Percentiles rank a stretch among this genome's conserved stretches.
Conservation (phyloP, 2,329 filamentous ascomycete species). For the Tolypocladium ophioglossoides region DNA sequence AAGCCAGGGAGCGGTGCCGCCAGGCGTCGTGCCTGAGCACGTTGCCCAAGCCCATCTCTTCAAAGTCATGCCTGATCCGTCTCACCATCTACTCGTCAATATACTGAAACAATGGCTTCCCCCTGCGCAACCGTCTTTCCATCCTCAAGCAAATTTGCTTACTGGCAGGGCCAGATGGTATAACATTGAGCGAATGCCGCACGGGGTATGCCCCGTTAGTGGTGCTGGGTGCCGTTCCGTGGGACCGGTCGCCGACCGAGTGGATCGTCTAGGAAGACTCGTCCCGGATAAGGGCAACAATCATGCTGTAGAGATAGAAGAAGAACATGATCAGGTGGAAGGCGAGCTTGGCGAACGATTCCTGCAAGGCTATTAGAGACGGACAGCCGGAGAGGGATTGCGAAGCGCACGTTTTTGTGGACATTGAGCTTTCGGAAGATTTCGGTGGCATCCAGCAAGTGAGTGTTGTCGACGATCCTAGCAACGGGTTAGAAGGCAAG, state of each 20-base stretch:
- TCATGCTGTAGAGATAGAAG: conserved; percentile 99
- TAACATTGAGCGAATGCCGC: background rate
- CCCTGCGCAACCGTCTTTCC: background rate
- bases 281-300: conserved; percentile 91
- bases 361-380: conserved; percentile 40
- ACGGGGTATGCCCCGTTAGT: background rate
- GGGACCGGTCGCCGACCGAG: background rate
- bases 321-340: conserved; percentile 99
- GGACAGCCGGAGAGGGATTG: background rate
- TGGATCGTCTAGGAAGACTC: conserved; percentile 58
- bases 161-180: background rate
- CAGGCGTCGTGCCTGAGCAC: background rate
- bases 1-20: background rate
- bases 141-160: background rate
- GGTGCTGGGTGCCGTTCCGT: background rate
- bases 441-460: conserved; percentile 93
- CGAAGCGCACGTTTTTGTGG: conserved; percentile 75
- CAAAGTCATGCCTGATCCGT: background rate
- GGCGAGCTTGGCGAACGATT: conserved; percentile 97
- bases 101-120: background rate
- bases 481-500: background rate
- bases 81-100: background rate
- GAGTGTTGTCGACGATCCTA: conserved; percentile 94
- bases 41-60: background rate
- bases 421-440: conserved; percentile 99